Conservation (phyloP, 257 asterid genomes). For the Plantago ovata region DNA sequence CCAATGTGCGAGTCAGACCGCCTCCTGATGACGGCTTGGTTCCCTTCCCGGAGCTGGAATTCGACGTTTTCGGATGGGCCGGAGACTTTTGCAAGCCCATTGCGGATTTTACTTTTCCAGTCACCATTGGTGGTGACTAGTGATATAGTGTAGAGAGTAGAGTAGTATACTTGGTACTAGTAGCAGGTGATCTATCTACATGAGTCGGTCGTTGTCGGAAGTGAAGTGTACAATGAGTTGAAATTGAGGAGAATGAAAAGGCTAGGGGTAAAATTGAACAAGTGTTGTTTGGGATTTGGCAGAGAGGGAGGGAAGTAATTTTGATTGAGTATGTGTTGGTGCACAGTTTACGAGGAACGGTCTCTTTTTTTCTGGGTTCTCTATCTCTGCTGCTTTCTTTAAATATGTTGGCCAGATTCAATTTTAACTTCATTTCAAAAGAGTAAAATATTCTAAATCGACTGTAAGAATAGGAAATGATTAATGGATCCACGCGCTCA, state of each 20-base stretch:
- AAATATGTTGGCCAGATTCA: too few species aligned
- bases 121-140: slow-evolving; percentile 44
- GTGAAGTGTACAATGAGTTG: background rate
- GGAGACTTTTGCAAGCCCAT: slow-evolving; percentile 75
- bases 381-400: too few species aligned
- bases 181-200: too few species aligned
- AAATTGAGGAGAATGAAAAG: background rate
- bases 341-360: background rate
- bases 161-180: too few species aligned
- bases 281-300: background rate
- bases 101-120: slow-evolving; percentile 70
- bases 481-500: too few species aligned
- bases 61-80: slow-evolving; percentile 30
- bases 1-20: slow-evolving; percentile 66
- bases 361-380: background rate
- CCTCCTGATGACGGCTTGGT: slow-evolving; percentile 28
- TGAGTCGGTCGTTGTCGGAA: background rate
- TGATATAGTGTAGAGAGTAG: background rate
- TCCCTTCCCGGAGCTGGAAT: slow-evolving; percentile 35
- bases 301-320: background rate
- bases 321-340: background rate
- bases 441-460: too few species aligned
- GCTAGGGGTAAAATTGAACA: background rate
- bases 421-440: too few species aligned
- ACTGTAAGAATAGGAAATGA: too few species aligned